phyloP scores from a whole-genome alignment of 176 grass and related monocot genomes.

The Bromus sterilis region DNA sequence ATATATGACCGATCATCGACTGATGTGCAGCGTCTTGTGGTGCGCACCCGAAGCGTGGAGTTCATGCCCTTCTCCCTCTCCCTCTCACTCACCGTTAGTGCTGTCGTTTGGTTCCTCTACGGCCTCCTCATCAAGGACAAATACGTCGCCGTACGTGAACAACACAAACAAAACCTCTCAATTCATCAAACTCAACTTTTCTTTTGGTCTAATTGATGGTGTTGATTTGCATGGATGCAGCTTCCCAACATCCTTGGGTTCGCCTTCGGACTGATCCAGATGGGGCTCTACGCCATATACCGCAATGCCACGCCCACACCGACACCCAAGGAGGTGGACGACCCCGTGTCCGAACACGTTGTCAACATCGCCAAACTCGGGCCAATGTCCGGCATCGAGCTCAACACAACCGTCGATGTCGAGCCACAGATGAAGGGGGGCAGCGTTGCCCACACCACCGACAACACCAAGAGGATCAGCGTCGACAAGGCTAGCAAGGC shows the following conservation, averaged over 20 bases:
- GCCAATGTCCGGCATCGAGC: background rate
- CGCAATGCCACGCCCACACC: background rate
- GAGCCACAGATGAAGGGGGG: background rate
- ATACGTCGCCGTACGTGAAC: too few relatives aligned
- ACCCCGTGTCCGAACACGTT: constrained; percentile 3
- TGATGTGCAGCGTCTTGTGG: too few relatives aligned
- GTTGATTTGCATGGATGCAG: background rate
- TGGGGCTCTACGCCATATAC: constrained; percentile 49
- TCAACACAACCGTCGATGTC: background rate
- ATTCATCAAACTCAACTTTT: too few relatives aligned
- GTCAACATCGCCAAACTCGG: constrained; percentile 17
- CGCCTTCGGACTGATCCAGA: constrained; percentile 47
- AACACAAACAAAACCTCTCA: too few relatives aligned
- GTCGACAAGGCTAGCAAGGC: background rate
- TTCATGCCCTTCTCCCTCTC: too few relatives aligned
- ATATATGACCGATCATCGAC: too few relatives aligned
- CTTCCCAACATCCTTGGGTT: constrained; percentile 64
- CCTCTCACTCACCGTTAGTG: too few relatives aligned
- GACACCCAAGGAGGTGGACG: background rate
- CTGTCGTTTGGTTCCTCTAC: too few relatives aligned
- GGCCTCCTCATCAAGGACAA: too few relatives aligned
- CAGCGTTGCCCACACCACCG: background rate
- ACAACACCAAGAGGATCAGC: background rate
- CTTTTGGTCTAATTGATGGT: too few relatives aligned
- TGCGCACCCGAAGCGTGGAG: too few relatives aligned